These are phyloP conservation scores for Sporothrix phasma DNA, from an alignment of 2,329 filamentous ascomycete genomes.

Conservation along the genomic window DNA sequence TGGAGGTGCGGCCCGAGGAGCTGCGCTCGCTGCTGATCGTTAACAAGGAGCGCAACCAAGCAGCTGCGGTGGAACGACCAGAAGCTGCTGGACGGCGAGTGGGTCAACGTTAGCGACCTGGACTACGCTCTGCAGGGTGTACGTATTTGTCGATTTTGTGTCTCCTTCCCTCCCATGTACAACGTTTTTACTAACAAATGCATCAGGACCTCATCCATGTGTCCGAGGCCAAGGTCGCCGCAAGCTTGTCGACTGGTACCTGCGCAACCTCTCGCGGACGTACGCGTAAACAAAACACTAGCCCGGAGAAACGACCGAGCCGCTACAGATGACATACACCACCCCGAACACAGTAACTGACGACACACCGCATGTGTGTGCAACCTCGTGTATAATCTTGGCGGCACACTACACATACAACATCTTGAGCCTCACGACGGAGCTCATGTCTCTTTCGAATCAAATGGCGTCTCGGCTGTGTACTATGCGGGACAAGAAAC, in stretches of 20 bases:
- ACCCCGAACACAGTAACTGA: background rate
- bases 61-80: slow-evolving; percentile 91
- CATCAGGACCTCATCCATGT: slow-evolving; percentile 88
- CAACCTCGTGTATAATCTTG: background rate
- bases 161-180: background rate
- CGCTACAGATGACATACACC: background rate
- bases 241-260: slow-evolving; percentile 97
- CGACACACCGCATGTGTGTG: background rate
- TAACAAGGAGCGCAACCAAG: slow-evolving; percentile 96
- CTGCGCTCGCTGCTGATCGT: slow-evolving; percentile 87
- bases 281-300: slow-evolving; percentile 56
- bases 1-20: slow-evolving; percentile 94
- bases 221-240: slow-evolving; percentile 94
- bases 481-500: background rate
- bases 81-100: slow-evolving; percentile 81
- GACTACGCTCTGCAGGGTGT: slow-evolving; percentile 95
- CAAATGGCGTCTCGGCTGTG: slow-evolving; percentile 9
- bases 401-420: background rate
- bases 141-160: slow-evolving; percentile 34
- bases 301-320: background rate
- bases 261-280: slow-evolving; percentile 89
- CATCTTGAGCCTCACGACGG: background rate
- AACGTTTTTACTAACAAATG: background rate
- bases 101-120: slow-evolving; percentile 86
- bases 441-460: background rate